Evolutionary conservation across 148 eudicot species (phyloP).

Genomic region (Rhododendron kiyosumense): DNA sequence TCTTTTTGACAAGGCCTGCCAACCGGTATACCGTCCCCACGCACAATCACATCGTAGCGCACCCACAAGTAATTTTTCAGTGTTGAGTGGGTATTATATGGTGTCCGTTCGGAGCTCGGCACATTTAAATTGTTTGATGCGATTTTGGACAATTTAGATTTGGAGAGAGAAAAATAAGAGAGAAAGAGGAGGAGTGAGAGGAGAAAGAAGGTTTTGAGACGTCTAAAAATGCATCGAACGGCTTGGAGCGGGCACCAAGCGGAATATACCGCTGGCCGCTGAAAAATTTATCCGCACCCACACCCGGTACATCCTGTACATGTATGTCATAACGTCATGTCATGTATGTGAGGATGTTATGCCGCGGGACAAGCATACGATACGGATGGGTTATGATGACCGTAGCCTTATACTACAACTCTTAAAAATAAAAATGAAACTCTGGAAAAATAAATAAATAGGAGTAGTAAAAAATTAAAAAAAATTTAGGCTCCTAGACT

Average conservation of each 20-base stretch:
- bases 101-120: no score
- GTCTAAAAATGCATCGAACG: no score
- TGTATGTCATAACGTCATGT: neutral
- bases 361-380: neutral
- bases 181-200: no score
- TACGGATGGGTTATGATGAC: neutral
- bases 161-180: no score
- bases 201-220: no score
- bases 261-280: no score
- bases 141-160: no score
- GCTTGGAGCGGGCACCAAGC: no score
- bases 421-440: neutral
- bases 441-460: neutral
- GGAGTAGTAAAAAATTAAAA: neutral
- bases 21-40: neutral
- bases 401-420: neutral
- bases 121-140: rapidly evolving
- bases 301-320: neutral
- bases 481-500: no score
- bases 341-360: conserved; percentile 16
- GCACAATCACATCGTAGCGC: neutral
- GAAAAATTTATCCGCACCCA: no score
- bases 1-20: conserved; percentile 9
- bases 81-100: rapidly evolving
- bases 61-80: neutral